Evolutionary conservation across 2,329 filamentous ascomycete species (phyloP).

Genomic region (Paecilomyces niveus): DNA sequence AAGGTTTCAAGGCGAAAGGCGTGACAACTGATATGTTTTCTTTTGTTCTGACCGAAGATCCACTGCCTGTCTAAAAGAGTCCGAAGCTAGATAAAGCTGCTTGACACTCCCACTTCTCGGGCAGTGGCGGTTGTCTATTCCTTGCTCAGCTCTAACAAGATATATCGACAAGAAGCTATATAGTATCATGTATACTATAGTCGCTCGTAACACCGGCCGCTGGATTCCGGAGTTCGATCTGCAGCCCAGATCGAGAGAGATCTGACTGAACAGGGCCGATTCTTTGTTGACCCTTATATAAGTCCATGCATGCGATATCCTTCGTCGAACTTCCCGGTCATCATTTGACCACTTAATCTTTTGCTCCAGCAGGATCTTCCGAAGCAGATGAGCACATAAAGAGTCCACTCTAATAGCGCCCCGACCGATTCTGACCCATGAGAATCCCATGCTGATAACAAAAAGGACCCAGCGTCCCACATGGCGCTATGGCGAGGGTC

Average conservation of each 20-base stretch:
- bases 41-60: slow-evolving; percentile 26
- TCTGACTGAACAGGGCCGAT: slow-evolving; percentile 7
- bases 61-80: slow-evolving; percentile 62
- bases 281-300: slow-evolving; percentile 4
- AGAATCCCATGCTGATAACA: not conserved
- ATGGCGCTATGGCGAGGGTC: not conserved
- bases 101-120: slow-evolving; percentile 30
- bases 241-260: slow-evolving; percentile 16
- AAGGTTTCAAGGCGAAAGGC: slow-evolving; percentile 12
- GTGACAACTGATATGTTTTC: slow-evolving; percentile 29
- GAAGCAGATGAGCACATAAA: not conserved
- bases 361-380: not conserved
- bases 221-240: slow-evolving; percentile 19
- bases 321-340: not conserved
- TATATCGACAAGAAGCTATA: slow-evolving; percentile 63
- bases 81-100: slow-evolving; percentile 61
- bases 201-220: slow-evolving; percentile 31
- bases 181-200: slow-evolving; percentile 45
- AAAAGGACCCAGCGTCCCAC: not conserved
- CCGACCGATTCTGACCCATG: not conserved
- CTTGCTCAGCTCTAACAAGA: slow-evolving; percentile 59
- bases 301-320: not conserved
- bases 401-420: not conserved
- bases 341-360: not conserved
- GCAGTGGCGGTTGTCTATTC: slow-evolving; percentile 37